Evolutionary conservation across 208 protist species (phyloP).

Genomic region (Crithidia acanthocephali): DNA sequence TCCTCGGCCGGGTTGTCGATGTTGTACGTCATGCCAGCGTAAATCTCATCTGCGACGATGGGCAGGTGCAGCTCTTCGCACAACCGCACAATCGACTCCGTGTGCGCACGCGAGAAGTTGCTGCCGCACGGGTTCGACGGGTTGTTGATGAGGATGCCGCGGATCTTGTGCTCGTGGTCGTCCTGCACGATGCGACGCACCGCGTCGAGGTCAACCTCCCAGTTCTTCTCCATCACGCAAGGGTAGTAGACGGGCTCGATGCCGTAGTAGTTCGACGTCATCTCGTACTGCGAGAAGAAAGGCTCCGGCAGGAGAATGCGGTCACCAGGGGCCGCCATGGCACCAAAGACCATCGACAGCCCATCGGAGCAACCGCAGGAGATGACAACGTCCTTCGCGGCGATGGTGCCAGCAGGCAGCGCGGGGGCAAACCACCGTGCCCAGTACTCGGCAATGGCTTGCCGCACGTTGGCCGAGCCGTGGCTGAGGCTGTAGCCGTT

Average conservation of each 20-base stretch:
- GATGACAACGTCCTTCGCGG: slow-evolving; percentile 73
- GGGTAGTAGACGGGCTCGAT: slow-evolving; percentile 84
- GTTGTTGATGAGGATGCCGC: slow-evolving; percentile 94
- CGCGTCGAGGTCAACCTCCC: slow-evolving; percentile 89
- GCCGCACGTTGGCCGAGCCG: slow-evolving; percentile 57
- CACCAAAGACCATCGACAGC: slow-evolving; percentile 83
- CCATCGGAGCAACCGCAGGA: slow-evolving; percentile 88
- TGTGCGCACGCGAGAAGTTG: slow-evolving; percentile 84
- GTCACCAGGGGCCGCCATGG: slow-evolving; percentile 75
- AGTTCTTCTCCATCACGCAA: slow-evolving; percentile 80
- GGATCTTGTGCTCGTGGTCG: slow-evolving; percentile 83
- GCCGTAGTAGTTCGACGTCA: slow-evolving; percentile 68
- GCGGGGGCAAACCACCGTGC: slow-evolving; percentile 35
- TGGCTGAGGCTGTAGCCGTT: slow-evolving; percentile 78
- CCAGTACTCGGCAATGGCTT: slow-evolving; percentile 66
- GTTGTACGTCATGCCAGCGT: slow-evolving; percentile 93
- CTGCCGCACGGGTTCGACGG: slow-evolving; percentile 96
- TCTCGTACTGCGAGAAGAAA: slow-evolving; percentile 94
- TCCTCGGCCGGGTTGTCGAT: slow-evolving; percentile 91
- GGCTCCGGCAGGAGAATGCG: slow-evolving; percentile 94
- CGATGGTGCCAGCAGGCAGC: slow-evolving; percentile 20
- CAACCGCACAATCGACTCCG: slow-evolving; percentile 77
- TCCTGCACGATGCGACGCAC: slow-evolving; percentile 39
- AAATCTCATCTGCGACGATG: slow-evolving; percentile 96
- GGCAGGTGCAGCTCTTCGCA: slow-evolving; percentile 86